A percentile compares a stretch with the other conserved stretches of the same genome.
phyloP scores from a whole-genome alignment of 169 alveolate species.

The Fabrea salina region DNA sequence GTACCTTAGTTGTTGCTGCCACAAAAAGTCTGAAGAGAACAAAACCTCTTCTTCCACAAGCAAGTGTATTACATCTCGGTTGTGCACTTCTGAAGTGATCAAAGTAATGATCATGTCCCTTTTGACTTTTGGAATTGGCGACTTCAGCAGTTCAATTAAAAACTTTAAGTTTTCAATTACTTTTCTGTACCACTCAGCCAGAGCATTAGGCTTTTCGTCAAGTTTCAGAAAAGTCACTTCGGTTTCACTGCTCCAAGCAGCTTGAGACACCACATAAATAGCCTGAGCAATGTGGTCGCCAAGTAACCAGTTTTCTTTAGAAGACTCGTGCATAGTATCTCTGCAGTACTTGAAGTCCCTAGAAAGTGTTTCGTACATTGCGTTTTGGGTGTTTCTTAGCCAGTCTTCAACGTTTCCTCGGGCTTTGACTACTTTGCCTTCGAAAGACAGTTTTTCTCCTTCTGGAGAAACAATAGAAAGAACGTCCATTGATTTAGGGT shows the following conservation, averaged over 20 bases:
- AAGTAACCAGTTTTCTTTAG: background rate
- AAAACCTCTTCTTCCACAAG: slow-evolving; percentile 63
- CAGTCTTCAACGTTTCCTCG: slow-evolving; percentile 45
- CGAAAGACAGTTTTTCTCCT: slow-evolving; percentile 71
- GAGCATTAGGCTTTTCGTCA: background rate
- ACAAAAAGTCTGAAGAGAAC: slow-evolving; percentile 65
- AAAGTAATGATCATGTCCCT: slow-evolving; percentile 72
- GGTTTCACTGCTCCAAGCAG: background rate
- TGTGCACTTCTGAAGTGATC: slow-evolving; percentile 77
- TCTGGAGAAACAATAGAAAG: slow-evolving; percentile 81
- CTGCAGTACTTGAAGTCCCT: background rate
- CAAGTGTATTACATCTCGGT: slow-evolving; percentile 71
- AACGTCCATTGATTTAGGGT: slow-evolving; percentile 57
- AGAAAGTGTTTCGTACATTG: slow-evolving; percentile 46
- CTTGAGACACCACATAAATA: background rate
- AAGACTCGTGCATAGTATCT: background rate
- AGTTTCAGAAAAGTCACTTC: background rate
- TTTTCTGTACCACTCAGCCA: background rate
- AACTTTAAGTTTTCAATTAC: slow-evolving; percentile 31
- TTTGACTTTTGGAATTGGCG: slow-evolving; percentile 38
- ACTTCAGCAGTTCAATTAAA: slow-evolving; percentile 60
- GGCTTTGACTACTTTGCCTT: background rate
- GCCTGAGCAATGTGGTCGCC: background rate
- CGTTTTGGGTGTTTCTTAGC: slow-evolving; percentile 52
- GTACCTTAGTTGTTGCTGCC: slow-evolving; percentile 80